Evolutionary conservation across 2,329 filamentous ascomycete genomes (phyloP).

Genomic region (Penicillium sp.): DNA sequence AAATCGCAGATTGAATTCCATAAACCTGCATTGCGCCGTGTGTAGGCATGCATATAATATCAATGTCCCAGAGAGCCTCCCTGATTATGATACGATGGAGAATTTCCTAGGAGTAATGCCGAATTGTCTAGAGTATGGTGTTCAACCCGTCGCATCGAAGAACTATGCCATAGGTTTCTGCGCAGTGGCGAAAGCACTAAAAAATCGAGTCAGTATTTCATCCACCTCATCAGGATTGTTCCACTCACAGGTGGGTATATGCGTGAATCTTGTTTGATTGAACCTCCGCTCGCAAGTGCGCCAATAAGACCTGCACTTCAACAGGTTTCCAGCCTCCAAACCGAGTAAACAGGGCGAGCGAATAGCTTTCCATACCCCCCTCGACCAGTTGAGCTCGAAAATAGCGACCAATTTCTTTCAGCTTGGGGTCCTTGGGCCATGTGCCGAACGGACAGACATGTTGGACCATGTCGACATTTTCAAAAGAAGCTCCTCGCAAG

Average conservation of each 20-base stretch:
- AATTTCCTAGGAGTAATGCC: no score
- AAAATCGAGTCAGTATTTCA: neutral
- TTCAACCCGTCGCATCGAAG: neutral
- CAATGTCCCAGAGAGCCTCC: neutral
- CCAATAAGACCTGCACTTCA: conserved; percentile 25
- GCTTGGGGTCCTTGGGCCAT: conserved; percentile 32
- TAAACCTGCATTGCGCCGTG: neutral
- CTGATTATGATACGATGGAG: neutral
- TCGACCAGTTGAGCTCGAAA: conserved; percentile 29
- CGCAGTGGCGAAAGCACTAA: conserved; percentile 9
- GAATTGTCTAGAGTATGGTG: neutral
- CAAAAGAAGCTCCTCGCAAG: conserved; percentile 29
- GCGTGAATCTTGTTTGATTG: conserved; percentile 32
- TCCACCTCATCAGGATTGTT: neutral
- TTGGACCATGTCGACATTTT: conserved; percentile 22
- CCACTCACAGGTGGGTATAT: conserved; percentile 29
- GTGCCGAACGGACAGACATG: conserved; percentile 29
- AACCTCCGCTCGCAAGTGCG: conserved; percentile 25
- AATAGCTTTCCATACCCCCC: conserved; percentile 29
- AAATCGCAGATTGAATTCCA: no score
- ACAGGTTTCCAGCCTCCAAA: conserved; percentile 25
- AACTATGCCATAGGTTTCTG: conserved; percentile 7
- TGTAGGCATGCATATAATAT: neutral
- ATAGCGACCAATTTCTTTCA: conserved; percentile 31
- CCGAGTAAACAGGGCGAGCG: conserved; percentile 29